Conservation (phyloP, 257 asterid species). For the Scutellaria barbata region DNA sequence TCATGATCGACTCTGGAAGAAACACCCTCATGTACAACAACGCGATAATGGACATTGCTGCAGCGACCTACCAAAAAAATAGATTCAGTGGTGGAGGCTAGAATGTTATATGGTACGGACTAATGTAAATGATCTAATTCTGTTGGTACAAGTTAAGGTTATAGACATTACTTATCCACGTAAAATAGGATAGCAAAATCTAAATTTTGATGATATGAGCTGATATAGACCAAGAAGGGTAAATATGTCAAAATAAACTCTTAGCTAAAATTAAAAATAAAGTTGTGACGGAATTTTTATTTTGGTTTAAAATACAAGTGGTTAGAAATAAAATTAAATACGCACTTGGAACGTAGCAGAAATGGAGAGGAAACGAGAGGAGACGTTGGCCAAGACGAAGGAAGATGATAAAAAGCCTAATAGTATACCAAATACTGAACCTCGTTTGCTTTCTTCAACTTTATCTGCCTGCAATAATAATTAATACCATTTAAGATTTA, state of each 20-base stretch:
- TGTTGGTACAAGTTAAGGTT: too few relatives aligned
- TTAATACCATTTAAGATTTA: background rate
- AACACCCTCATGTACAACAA: conserved; percentile 73
- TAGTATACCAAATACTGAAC: conserved; percentile 69
- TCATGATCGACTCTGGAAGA: conserved; percentile 58
- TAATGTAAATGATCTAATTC: too few relatives aligned
- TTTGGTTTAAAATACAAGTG: too few relatives aligned
- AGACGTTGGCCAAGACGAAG: conserved; percentile 70
- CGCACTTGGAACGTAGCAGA: conserved; percentile 72
- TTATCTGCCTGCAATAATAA: conserved; percentile 70
- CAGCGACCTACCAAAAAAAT: conserved; percentile 56
- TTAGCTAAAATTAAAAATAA: too few relatives aligned
- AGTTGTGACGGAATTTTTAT: too few relatives aligned
- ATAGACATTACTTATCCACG: too few relatives aligned
- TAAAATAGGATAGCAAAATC: too few relatives aligned
- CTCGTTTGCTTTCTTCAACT: conserved; percentile 67
- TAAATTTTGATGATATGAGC: too few relatives aligned
- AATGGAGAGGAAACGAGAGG: conserved; percentile 75
- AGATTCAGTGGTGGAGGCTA: too few relatives aligned
- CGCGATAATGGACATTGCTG: conserved; percentile 55
- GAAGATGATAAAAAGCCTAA: conserved; percentile 75
- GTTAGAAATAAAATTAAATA: background rate
- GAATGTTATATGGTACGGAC: too few relatives aligned
- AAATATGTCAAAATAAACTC: too few relatives aligned
- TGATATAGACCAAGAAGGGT: too few relatives aligned